Evolutionary conservation across 352 stramenopile species (phyloP), one percentile per base, ranked within the genome.

Genomic region (Globisporangium heterothallicum): DNA sequence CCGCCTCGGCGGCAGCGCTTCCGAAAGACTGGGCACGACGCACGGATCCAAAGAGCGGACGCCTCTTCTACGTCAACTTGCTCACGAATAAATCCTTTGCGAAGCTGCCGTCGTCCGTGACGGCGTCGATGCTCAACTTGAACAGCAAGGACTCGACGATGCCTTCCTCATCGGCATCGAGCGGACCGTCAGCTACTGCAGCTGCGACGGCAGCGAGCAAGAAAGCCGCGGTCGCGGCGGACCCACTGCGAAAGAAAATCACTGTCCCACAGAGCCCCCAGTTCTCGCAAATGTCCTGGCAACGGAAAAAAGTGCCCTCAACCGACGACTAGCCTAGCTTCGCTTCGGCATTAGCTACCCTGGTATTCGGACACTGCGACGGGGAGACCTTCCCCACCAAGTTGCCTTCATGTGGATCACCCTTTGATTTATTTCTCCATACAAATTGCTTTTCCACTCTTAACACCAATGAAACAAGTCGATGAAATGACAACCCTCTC

Each of bases 271-370:
- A 88, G 36, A 91, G 79, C 35, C 79, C 78, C 7, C 75, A 84
- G 50, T 88, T 90, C 50, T 88, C 82, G 18, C 74, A 88, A 44
- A 91, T 88, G 78, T 91, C 82, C 40, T 91, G 82, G 79, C 78
- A 93, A 45, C 74, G 74, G 42, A 92, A 88, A 54, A 67, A 63
- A 22, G 63, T 55, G 4, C 57, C 61, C 7, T 49, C 22, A 9
- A 73, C 66, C 41, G 59, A 70, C 32, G 66, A 79, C 25, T 76
- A 56, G 73, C 27, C 53, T 21, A 16, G 26, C 27, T 42, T 9
- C 25, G 12, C 16, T n/a, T n/a, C n/a, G n/a, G n/a, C n/a, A n/a
- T n/a, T n/a, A 22, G 25, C 44, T 29, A 27, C 10, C n/a, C 19
- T 32, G 24, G 24, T 19, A 12, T n/a, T n/a, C n/a, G 22, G 7